Conservation (phyloP, 345 rosid species). For the Excoecaria cochinchinensis region DNA sequence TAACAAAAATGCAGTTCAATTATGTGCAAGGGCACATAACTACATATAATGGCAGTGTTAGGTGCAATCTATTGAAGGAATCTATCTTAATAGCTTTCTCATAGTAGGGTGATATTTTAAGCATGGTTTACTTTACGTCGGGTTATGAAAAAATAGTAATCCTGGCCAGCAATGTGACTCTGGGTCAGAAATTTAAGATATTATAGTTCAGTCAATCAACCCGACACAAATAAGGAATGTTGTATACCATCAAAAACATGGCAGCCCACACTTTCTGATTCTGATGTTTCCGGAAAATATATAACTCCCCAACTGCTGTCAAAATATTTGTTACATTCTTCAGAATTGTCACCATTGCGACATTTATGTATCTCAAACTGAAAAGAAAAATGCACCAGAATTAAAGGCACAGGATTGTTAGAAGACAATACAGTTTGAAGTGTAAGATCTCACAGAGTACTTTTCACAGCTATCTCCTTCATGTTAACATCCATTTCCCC, state of each 20-base stretch:
- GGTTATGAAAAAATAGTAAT: not conserved
- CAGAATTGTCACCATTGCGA: slow-evolving; percentile 95
- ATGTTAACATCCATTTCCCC: not conserved
- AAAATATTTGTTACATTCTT: slow-evolving; percentile 91
- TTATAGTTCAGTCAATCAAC: not conserved
- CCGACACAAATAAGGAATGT: not conserved
- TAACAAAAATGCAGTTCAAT: not conserved
- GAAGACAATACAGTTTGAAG: not conserved
- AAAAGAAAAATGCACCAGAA: slow-evolving; percentile 27
- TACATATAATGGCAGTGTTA: too few relatives aligned
- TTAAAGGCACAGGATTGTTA: not conserved
- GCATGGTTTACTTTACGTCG: too few relatives aligned
- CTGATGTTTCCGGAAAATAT: slow-evolving; percentile 80
- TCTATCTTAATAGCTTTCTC: not conserved
- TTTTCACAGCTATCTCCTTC: not conserved
- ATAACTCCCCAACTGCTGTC: slow-evolving; percentile 83
- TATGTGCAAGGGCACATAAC: too few relatives aligned
- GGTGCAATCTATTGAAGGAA: not conserved
- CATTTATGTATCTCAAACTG: slow-evolving; percentile 87
- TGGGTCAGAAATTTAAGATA: not conserved
- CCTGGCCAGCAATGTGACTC: not conserved
- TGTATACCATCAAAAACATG: slow-evolving; percentile 81
- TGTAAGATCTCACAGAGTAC: not conserved
- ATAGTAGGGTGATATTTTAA: not conserved
- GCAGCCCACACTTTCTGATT: slow-evolving; percentile 91